These are phyloP conservation scores for Austroboletus eburneus DNA, from an alignment of 768 basidiomycete genomes.

Conservation along the genomic window DNA sequence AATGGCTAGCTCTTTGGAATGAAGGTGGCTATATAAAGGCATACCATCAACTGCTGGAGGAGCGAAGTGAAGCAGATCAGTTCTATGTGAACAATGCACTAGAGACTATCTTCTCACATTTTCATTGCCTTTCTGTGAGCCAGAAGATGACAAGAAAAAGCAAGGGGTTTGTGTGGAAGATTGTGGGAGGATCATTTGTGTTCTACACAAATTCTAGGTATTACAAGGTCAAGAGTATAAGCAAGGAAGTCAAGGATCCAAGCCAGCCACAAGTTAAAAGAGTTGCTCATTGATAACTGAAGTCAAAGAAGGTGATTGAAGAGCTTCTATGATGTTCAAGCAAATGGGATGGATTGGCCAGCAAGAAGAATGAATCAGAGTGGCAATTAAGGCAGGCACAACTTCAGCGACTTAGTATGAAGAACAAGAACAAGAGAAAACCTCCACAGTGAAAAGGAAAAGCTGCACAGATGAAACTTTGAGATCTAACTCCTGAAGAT, in stretches of 20 bases:
- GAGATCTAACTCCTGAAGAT: background rate
- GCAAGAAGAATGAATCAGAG: background rate
- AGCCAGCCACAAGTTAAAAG: background rate
- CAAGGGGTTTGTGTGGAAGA: constrained; percentile 7
- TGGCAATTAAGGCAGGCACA: background rate
- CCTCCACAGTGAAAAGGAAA: constrained; percentile 1
- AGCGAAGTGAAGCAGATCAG: background rate
- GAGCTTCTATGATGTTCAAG: background rate
- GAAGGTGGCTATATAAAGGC: background rate
- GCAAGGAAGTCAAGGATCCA: background rate
- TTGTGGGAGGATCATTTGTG: background rate
- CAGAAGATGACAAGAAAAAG: constrained; percentile 1
- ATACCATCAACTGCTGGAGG: constrained; percentile 1
- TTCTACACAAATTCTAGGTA: constrained; percentile 5
- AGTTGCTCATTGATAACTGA: background rate
- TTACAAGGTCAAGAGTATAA: constrained; percentile 1
- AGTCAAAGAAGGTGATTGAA: constrained; percentile 3
- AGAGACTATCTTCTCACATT: background rate
- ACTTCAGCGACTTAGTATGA: background rate
- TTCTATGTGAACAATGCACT: background rate
- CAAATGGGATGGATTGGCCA: background rate
- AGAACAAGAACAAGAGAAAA: background rate
- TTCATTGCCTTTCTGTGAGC: constrained; percentile 9
- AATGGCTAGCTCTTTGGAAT: background rate
- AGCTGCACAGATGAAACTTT: background rate